A percentile compares a stretch with the other conserved stretches of the same genome.
These are phyloP conservation scores for Trichoderma harzianum DNA, from an alignment of 2,329 filamentous ascomycete species.

Conservation along the genomic window DNA sequence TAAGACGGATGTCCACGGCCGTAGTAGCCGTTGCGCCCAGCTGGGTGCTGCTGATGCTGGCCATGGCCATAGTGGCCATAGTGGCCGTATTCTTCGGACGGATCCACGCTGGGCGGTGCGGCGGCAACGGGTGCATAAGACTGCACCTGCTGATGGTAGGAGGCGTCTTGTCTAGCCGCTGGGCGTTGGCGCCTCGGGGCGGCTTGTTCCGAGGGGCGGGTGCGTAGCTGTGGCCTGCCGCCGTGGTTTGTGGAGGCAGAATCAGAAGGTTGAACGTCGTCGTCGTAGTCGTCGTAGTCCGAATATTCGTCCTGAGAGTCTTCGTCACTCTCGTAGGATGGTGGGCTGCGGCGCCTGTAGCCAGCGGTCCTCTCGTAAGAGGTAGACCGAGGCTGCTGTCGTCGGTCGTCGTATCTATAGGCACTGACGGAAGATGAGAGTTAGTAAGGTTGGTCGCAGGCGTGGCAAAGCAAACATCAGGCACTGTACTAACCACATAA, in stretches of 20 bases:
- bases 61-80: constrained; percentile 37
- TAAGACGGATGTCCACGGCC: constrained; percentile 19
- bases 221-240: constrained; percentile 27
- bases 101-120: constrained; percentile 61
- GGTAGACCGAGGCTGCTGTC: constrained; percentile 24
- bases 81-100: constrained; percentile 57
- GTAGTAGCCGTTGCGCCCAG: constrained; percentile 29
- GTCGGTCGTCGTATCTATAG: constrained; percentile 28
- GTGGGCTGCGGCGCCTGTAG: constrained; percentile 28
- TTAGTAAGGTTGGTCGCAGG: constrained; percentile 2
- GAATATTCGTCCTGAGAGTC: constrained; percentile 35
- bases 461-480: neutral
- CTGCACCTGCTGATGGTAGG: constrained; percentile 38
- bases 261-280: constrained; percentile 55
- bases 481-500: constrained; percentile 43
- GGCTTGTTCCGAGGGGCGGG: constrained; percentile 25
- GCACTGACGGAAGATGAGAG: constrained; percentile 24
- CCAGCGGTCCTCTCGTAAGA: constrained; percentile 18
- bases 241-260: constrained; percentile 51
- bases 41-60: constrained; percentile 22
- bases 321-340: constrained; percentile 37
- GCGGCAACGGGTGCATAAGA: constrained; percentile 43
- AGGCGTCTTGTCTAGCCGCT: constrained; percentile 32
- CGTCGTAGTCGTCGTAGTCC: constrained; percentile 39
- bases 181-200: constrained; percentile 29